Evolutionary conservation across 78 protist genomes (phyloP).

Genomic region (Mastigamoeba balamuthi): DNA sequence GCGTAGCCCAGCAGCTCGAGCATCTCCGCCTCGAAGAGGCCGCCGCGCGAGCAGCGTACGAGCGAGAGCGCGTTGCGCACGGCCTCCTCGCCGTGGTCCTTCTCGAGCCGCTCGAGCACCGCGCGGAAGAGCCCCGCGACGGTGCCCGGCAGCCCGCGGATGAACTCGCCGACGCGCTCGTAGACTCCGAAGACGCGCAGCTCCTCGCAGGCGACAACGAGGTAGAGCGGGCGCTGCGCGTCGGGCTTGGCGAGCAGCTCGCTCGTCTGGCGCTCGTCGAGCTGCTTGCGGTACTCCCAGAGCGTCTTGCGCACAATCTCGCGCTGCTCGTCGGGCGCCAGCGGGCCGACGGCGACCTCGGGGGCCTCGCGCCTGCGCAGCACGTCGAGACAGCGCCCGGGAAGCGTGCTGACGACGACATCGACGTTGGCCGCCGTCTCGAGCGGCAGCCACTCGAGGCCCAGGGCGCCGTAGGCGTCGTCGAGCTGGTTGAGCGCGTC

Average conservation of each 20-base stretch:
- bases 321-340: constrained; percentile 18
- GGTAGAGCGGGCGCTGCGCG: background rate
- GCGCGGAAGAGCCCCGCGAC: background rate
- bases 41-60: background rate
- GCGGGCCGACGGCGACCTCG: constrained; percentile 13
- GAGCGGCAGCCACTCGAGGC: constrained; percentile 46
- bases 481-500: constrained; percentile 56
- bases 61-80: background rate
- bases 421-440: background rate
- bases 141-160: background rate
- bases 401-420: constrained; percentile 2
- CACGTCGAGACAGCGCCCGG: constrained; percentile 6
- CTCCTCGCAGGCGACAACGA: background rate
- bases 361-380: constrained; percentile 4
- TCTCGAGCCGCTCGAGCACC: background rate
- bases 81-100: background rate
- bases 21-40: background rate
- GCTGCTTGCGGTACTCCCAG: constrained; percentile 3
- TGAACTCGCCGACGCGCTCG: background rate
- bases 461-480: constrained; percentile 14
- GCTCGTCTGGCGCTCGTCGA: background rate
- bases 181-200: background rate
- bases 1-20: background rate
- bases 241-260: constrained; percentile 2
- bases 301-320: constrained; percentile 14